Percentiles rank a stretch among this genome's conserved stretches.
phyloP scores from a whole-genome alignment of 1,139 yeast species.

The Suhomyces maxii region DNA sequence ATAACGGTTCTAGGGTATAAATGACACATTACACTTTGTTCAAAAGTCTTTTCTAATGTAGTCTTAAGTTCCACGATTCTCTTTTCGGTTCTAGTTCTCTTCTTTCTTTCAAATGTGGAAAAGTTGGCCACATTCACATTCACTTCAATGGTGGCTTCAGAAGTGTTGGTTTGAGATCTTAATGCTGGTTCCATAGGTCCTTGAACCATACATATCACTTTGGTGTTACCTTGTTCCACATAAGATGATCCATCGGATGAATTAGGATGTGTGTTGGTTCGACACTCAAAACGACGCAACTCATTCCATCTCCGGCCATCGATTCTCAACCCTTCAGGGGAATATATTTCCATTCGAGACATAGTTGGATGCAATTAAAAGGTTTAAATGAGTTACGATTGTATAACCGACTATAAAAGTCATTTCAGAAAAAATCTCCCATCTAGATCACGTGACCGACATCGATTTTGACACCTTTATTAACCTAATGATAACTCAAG shows the following conservation, averaged over 20 bases:
- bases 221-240: constrained; percentile 90
- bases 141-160: constrained; percentile 60
- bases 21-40: constrained; percentile 72
- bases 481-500: constrained; percentile 4
- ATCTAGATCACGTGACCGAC: constrained; percentile 6
- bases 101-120: constrained; percentile 75
- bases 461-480: background rate
- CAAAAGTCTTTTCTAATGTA: constrained; percentile 75
- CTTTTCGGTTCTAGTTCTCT: constrained; percentile 60
- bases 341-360: constrained; percentile 69
- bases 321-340: constrained; percentile 89
- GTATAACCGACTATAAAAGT: no score
- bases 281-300: constrained; percentile 75
- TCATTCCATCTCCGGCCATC: constrained; percentile 98
- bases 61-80: constrained; percentile 76
- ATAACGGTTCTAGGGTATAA: constrained; percentile 84
- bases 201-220: constrained; percentile 77
- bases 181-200: constrained; percentile 87
- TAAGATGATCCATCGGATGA: constrained; percentile 92
- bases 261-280: constrained; percentile 82
- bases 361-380: background rate
- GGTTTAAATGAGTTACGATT: background rate
- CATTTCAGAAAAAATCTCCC: constrained; percentile 3
- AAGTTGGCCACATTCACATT: constrained; percentile 76
- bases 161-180: constrained; percentile 46